Evolutionary conservation across 2,329 filamentous ascomycete species (phyloP), one percentile per base, ranked within the genome.

Genomic region (Aspergillus udagawae): DNA sequence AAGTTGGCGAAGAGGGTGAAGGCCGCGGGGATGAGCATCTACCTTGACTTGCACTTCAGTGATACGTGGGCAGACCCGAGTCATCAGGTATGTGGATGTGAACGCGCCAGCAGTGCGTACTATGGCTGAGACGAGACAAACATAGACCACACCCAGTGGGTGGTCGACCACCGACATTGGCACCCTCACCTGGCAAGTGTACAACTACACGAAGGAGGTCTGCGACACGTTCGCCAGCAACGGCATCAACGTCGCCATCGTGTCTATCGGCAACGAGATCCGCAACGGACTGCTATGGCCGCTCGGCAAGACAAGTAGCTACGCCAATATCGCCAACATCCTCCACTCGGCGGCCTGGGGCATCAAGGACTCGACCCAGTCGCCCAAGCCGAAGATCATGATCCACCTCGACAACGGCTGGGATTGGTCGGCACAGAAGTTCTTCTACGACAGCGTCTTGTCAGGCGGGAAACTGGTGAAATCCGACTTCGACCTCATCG

Each of bases 331-430:
- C 32, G 86, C 86, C 0, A 73, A 75, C 0, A 76, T 91, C 23
- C 79, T 91, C 8, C 83, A 88, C 67, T 85, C 85, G 6, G 87
- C 84, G 0, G 79, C 84, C 0, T 81, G 78, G 56, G 88, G 84
- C 2, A 80, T 91, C 65, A 87, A 85, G 65, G 84, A 88, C 65
- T 87, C 84, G 4, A 75, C 72, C 3, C 74, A 88, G 27, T 70
- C 70, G 44, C 77, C 81, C 0, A 80, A 82, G 60, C 86, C 87
- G 1, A 83, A 86, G 68, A 89, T 90, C 70, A 86, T 91, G 85
- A 83, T 91, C 44, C 88, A 91, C 66, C 79, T 90, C 3, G 87
- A 91, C 70, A 87, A 89, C 66, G 88, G 88, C n/a, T 91, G 87
- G 86, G 81, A 87, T 61, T 89, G 83, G 85, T 77, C 73, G 3